Percentiles rank a stretch among this genome's conserved stretches.
phyloP scores from a whole-genome alignment of 495 filamentous ascomycete genomes.

The Immersiella caudata region DNA sequence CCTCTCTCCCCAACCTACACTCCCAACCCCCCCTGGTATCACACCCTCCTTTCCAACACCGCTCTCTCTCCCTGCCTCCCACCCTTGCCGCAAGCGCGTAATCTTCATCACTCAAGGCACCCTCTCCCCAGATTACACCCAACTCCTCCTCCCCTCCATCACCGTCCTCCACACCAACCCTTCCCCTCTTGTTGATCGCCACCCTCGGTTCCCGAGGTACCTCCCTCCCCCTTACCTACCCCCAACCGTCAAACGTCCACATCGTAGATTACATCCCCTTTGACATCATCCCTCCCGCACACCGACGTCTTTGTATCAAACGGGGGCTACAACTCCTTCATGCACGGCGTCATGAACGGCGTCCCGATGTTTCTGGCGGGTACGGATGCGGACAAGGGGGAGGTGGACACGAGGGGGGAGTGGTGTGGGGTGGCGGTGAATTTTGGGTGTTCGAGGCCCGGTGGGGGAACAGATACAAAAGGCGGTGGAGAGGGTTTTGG shows the following conservation, averaged over 20 bases:
- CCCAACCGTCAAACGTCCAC: slow-evolving; percentile 33
- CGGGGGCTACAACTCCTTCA: slow-evolving; percentile 45
- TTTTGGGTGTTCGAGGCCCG: slow-evolving; percentile 27
- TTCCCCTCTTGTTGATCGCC: slow-evolving; percentile 37
- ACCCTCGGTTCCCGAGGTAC: slow-evolving; percentile 37
- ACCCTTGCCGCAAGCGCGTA: slow-evolving; percentile 31
- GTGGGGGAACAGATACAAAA: slow-evolving; percentile 29
- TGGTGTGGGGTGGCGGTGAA: slow-evolving; percentile 42
- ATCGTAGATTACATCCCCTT: slow-evolving; percentile 43
- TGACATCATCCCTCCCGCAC: slow-evolving; percentile 39
- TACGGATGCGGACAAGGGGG: slow-evolving; percentile 43
- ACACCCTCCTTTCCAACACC: slow-evolving; percentile 24
- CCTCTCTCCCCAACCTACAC: slow-evolving; percentile 12
- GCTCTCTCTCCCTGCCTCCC: slow-evolving; percentile 18
- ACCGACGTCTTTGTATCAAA: slow-evolving; percentile 44
- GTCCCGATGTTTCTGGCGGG: slow-evolving; percentile 46
- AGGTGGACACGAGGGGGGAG: slow-evolving; percentile 37
- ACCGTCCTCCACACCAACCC: slow-evolving; percentile 28
- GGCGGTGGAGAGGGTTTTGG: slow-evolving; percentile 35
- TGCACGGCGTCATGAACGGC: slow-evolving; percentile 43
- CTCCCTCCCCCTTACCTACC: slow-evolving; percentile 4
- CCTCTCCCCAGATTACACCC: slow-evolving; percentile 31
- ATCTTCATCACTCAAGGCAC: slow-evolving; percentile 46
- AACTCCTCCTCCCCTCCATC: slow-evolving; percentile 44
- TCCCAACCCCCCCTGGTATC: slow-evolving; percentile 38